Conservation (phyloP, 1,284 basidiomycete species). For the Volvariella volvacea region DNA sequence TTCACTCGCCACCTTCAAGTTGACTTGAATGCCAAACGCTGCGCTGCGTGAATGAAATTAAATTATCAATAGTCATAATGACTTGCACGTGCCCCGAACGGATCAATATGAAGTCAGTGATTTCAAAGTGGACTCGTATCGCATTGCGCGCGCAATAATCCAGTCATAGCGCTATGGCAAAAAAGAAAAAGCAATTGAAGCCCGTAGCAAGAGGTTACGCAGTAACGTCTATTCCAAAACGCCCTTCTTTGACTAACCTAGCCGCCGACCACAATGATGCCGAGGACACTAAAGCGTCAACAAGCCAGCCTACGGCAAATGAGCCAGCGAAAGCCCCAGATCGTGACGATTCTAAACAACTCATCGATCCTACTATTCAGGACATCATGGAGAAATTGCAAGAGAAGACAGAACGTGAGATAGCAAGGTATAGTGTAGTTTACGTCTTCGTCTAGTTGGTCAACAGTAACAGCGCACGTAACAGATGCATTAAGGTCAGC, state of each 20-base stretch:
- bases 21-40: too few species aligned
- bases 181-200: conserved; percentile 82
- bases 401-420: conserved; percentile 87
- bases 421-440: conserved; percentile 58
- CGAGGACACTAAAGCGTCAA: conserved; percentile 14
- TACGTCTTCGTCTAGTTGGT: conserved; percentile 17
- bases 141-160: too few species aligned
- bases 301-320: background rate
- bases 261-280: conserved; percentile 17
- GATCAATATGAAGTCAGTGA: too few species aligned
- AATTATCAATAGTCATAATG: too few species aligned
- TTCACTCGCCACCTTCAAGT: too few species aligned
- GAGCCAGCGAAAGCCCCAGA: background rate
- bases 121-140: too few species aligned
- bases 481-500: conserved; percentile 38
- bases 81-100: too few species aligned
- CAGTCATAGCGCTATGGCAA: conserved; percentile 54
- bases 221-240: conserved; percentile 86
- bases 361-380: conserved; percentile 46
- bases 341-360: background rate
- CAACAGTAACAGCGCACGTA: background rate
- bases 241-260: conserved; percentile 40
- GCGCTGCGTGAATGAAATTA: too few species aligned
- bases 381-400: conserved; percentile 75
- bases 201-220: conserved; percentile 75